phyloP scores from a whole-genome alignment of 2,329 filamentous ascomycete genomes.

The Aschersonia sp. region DNA sequence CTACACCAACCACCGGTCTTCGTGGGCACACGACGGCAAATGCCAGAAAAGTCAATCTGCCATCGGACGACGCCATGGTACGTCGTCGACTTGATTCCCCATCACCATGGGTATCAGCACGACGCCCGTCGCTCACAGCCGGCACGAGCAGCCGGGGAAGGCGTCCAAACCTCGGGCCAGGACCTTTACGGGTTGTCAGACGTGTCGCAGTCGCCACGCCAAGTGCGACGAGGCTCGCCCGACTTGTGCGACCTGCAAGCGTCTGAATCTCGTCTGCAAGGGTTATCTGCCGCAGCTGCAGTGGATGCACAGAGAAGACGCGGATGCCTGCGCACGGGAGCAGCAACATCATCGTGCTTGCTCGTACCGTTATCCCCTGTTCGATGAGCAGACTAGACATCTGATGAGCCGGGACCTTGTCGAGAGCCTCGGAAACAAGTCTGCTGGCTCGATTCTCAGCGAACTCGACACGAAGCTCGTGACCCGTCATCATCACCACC shows the following conservation, averaged over 20 bases:
- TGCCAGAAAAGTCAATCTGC: too few relatives aligned
- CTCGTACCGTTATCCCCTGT: conserved; percentile 25
- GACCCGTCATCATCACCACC: not conserved
- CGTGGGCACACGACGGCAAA: too few relatives aligned
- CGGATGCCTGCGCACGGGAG: conserved; percentile 4
- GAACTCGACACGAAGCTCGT: not conserved
- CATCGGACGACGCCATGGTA: too few relatives aligned
- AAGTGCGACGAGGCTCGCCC: conserved; percentile 30
- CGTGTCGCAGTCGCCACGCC: conserved; percentile 22
- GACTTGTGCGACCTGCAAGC: conserved; percentile 20
- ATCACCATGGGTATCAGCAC: too few relatives aligned
- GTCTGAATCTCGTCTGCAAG: conserved; percentile 19
- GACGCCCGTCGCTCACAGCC: too few relatives aligned
- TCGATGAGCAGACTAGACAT: conserved; percentile 19
- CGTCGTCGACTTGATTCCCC: too few relatives aligned
- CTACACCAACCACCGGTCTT: too few relatives aligned
- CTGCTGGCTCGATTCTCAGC: not conserved
- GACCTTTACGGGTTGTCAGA: conserved; percentile 19
- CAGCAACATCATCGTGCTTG: conserved; percentile 11
- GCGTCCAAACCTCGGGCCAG: conserved; percentile 4
- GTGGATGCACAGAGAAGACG: conserved; percentile 12
- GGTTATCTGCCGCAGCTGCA: conserved; percentile 22
- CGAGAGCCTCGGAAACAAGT: not conserved
- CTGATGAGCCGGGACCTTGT: conserved; percentile 14
- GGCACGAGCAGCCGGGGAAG: too few relatives aligned